phyloP scores from a whole-genome alignment of 768 basidiomycete genomes.

The Boletus patriciae region DNA sequence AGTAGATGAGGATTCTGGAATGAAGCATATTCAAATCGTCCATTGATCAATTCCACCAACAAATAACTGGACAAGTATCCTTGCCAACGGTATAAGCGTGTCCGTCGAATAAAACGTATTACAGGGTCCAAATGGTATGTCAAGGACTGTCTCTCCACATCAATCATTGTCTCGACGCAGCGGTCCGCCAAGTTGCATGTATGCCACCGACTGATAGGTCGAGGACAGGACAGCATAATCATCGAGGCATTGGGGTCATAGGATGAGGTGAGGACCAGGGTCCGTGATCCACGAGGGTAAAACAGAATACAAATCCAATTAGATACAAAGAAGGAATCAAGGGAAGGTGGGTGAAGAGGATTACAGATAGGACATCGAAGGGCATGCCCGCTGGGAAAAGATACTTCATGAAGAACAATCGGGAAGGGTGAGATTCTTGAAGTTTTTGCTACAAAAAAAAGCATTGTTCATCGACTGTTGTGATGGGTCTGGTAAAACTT shows the following conservation, averaged over 20 bases:
- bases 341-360: not conserved
- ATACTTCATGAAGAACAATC: constrained; percentile 38
- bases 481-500: constrained; percentile 16
- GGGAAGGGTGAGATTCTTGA: constrained; percentile 72
- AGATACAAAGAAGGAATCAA: constrained; percentile 15
- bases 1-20: too few species aligned
- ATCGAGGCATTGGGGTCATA: not conserved
- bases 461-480: constrained; percentile 26
- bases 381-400: not conserved
- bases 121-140: constrained; percentile 11
- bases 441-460: constrained; percentile 51
- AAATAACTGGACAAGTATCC: not conserved
- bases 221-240: not conserved
- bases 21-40: not conserved
- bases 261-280: not conserved
- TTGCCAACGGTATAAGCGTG: constrained; percentile 11
- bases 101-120: constrained; percentile 13
- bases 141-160: not conserved
- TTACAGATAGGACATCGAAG: constrained; percentile 9
- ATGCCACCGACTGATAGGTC: not conserved
- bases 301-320: constrained; percentile 23
- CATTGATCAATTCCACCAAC: not conserved
- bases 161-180: constrained; percentile 1
- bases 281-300: constrained; percentile 2
- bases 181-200: not conserved